phyloP scores from a whole-genome alignment of 1,139 yeast species.

The Fermentozyma sake region DNA sequence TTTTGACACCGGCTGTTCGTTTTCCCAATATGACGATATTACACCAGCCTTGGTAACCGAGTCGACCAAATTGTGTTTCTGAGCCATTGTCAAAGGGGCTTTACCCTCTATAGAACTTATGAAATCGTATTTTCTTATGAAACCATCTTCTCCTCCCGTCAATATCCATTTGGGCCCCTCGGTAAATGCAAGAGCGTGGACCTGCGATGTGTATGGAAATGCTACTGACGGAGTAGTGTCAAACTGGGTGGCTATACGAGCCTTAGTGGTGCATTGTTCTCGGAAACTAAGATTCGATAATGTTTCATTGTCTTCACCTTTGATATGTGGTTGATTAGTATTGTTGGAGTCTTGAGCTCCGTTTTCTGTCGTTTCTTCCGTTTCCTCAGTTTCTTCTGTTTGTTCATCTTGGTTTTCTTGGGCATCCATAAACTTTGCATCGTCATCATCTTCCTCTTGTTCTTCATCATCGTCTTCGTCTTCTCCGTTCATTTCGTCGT shows the following conservation, averaged over 20 bases:
- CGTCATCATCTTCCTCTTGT: constrained; percentile 12
- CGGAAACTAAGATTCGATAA: constrained; percentile 30
- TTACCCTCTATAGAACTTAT: constrained; percentile 86
- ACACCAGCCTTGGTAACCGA: constrained; percentile 83
- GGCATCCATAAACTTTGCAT: constrained; percentile 12
- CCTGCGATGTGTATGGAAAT: constrained; percentile 63
- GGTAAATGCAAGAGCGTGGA: constrained; percentile 75
- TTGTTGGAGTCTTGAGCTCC: constrained; percentile 4
- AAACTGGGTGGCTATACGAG: constrained; percentile 44
- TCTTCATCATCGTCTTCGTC: constrained; percentile 16
- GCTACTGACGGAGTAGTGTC: constrained; percentile 69
- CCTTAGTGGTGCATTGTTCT: constrained; percentile 36
- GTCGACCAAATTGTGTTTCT: constrained; percentile 84
- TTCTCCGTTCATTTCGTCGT: constrained; percentile 12
- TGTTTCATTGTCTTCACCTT: constrained; percentile 1
- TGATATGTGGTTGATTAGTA: background rate
- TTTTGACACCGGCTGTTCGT: constrained; percentile 72
- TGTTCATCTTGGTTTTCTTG: constrained; percentile 14
- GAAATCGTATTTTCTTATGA: constrained; percentile 83
- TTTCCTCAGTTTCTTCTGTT: constrained; percentile 11
- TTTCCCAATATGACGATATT: constrained; percentile 86
- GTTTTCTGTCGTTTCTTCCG: constrained; percentile 10
- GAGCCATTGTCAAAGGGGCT: constrained; percentile 84
- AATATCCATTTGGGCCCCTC: constrained; percentile 84
- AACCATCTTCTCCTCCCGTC: constrained; percentile 97